Evolutionary conservation across 345 rosid genomes (phyloP).

Genomic region (Excoecaria agallocha): DNA sequence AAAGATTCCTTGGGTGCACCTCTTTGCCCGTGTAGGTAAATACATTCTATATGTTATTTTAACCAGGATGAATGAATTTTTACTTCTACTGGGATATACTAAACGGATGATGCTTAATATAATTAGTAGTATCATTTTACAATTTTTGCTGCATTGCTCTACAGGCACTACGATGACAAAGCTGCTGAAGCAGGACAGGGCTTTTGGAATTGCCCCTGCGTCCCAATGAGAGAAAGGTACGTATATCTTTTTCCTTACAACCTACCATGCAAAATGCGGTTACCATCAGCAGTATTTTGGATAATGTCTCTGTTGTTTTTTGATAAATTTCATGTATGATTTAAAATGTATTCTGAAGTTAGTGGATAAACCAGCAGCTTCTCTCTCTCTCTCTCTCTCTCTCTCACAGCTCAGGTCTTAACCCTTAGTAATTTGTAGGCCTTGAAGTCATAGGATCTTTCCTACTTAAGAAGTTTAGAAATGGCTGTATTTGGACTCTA

Average conservation of each 20-base stretch:
- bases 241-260: not conserved
- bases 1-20: constrained; percentile 92
- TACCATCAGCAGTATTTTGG: not conserved
- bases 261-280: not conserved
- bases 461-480: not conserved
- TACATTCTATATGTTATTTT: constrained; percentile 11
- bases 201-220: constrained; percentile 98
- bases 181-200: constrained; percentile 87
- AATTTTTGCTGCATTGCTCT: constrained; percentile 11
- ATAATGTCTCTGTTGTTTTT: not conserved
- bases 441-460: not conserved
- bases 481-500: too few species aligned
- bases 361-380: not conserved
- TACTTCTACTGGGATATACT: not conserved
- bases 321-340: not conserved
- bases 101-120: not conserved
- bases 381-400: not conserved
- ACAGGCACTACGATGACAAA: constrained; percentile 96
- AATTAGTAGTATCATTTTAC: not conserved
- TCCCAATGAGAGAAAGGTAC: constrained; percentile 99
- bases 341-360: not conserved
- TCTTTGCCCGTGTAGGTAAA: constrained; percentile 83
- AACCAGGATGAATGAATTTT: not conserved
- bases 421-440: not conserved
- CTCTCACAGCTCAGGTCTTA: not conserved